Percentiles rank a stretch among this genome's conserved stretches.
Evolutionary conservation across 2,329 filamentous ascomycete genomes (phyloP).

Genomic region (Colletotrichum higginsianum): DNA sequence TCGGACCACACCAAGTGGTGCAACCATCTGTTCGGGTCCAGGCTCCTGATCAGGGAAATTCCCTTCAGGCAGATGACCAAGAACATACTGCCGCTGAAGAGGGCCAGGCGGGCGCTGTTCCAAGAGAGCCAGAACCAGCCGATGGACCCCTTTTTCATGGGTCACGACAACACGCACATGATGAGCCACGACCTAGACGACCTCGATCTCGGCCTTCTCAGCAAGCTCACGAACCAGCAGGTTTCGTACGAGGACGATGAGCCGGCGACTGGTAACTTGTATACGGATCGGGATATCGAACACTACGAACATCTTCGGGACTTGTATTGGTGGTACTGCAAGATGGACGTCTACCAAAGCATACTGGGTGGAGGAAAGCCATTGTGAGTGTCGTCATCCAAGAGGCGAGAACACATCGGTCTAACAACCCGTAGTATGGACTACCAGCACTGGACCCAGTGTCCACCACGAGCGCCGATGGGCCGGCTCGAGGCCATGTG

Average conservation of each 20-base stretch:
- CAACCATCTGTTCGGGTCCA: slow-evolving; percentile 88
- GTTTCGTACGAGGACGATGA: slow-evolving; percentile 47
- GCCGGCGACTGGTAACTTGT: slow-evolving; percentile 47
- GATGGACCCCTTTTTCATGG: slow-evolving; percentile 46
- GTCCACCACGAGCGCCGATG: slow-evolving; percentile 86
- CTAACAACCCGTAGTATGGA: slow-evolving; percentile 74
- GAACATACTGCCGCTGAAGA: slow-evolving; percentile 77
- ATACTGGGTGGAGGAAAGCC: slow-evolving; percentile 87
- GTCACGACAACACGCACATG: slow-evolving; percentile 44
- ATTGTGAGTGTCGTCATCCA: slow-evolving; percentile 74
- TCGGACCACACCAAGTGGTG: slow-evolving; percentile 98
- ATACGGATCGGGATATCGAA: slow-evolving; percentile 77
- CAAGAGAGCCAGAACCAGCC: slow-evolving; percentile 53
- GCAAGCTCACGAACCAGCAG: slow-evolving; percentile 56
- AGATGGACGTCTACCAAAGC: slow-evolving; percentile 94
- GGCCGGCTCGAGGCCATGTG: slow-evolving; percentile 82
- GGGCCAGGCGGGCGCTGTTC: slow-evolving; percentile 54
- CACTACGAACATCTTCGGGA: slow-evolving; percentile 87
- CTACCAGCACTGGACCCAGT: slow-evolving; percentile 86
- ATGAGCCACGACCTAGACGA: slow-evolving; percentile 53
- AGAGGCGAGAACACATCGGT: background rate
- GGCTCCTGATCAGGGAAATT: slow-evolving; percentile 86
- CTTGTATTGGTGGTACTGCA: slow-evolving; percentile 95
- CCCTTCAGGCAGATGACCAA: slow-evolving; percentile 82
- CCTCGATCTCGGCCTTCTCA: slow-evolving; percentile 60